phyloP scores from a whole-genome alignment of 148 eudicot species.

The Suaeda aralocaspica region DNA sequence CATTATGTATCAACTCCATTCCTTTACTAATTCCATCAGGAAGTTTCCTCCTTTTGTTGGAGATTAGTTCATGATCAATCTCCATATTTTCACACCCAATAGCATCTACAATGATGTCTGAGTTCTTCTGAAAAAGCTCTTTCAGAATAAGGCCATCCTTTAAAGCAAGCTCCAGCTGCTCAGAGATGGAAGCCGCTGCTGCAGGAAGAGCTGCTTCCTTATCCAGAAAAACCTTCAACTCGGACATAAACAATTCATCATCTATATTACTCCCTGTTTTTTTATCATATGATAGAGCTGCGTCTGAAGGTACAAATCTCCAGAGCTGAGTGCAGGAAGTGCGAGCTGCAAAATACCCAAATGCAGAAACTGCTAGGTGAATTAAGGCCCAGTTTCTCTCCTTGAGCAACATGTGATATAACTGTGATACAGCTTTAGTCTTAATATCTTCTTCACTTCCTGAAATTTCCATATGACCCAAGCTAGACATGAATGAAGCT shows the following conservation, averaged over 20 bases:
- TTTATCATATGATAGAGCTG: conserved; percentile 80
- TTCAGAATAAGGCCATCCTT: conserved; percentile 54
- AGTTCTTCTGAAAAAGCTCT: conserved; percentile 33
- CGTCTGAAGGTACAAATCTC: conserved; percentile 84
- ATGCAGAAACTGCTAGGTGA: conserved; percentile 65
- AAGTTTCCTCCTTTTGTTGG: conserved; percentile 55
- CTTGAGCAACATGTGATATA: conserved; percentile 71
- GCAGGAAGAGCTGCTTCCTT: conserved; percentile 57
- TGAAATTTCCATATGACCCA: conserved; percentile 54
- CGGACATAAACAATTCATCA: conserved; percentile 71
- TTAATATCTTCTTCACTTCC: conserved; percentile 46
- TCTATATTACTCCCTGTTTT: conserved; percentile 49
- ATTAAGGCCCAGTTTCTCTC: conserved; percentile 90
- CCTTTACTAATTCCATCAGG: conserved; percentile 62
- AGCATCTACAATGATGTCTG: conserved; percentile 13
- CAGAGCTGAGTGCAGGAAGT: conserved; percentile 74
- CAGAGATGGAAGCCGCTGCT: conserved; percentile 34
- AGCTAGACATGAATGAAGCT: conserved; percentile 71
- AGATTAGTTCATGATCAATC: conserved; percentile 32
- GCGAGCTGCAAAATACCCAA: conserved; percentile 86
- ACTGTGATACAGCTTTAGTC: conserved; percentile 54
- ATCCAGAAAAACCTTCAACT: conserved; percentile 73
- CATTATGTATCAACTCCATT: conserved; percentile 69
- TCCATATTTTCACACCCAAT: conserved; percentile 35
- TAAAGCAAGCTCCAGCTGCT: conserved; percentile 38